Evolutionary conservation across 1,284 basidiomycete species (phyloP), one percentile per base, ranked within the genome.

Genomic region (Coriolopsis trogii): DNA sequence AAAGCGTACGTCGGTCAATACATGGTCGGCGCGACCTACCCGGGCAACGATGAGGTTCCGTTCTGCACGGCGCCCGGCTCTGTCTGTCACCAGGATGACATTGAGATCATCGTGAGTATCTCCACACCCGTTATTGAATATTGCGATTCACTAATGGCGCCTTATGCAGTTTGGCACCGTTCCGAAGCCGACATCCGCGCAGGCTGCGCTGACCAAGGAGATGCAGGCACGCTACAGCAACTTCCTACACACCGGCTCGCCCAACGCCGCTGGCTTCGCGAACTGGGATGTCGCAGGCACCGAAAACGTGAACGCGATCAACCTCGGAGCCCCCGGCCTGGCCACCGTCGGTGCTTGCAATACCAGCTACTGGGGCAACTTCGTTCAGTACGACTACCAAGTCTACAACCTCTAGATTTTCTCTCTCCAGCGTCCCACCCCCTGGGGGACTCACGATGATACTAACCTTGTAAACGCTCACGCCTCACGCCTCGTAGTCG

Each of bases 41-140:
- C 84, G 2, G 76, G 74, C 41, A 92, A 91, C 67, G 72, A 71
- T 4, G 72, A 56, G 1, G 71, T 81, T 28, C 58, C 77, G 0
- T 81, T 76, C 62, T 90, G 88, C 70, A 75, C 73, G 7, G 63
- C 76, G 52, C 37, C 70, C 25, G 84, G 82, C 16, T 64, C 69
- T 18, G 83, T 89, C 28, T 89, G 87, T 67, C 87, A 90, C 64
- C 78, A 87, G 64, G 86, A 89, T 61, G 87, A 89, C 60, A 89
- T 89, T 48, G 71, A 83, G 72, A 85, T 89, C 64, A 79, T 89
- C 53, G 85, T 85, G 70, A 28, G 57, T 49, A 55, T 76, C 21
- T 40, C 23, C 24, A 51, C 24, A 44, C 34, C 2, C 51, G n/a
- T n/a, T n/a, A n/a, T n/a, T n/a, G n/a, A n/a, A n/a, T n/a, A n/a